These are phyloP conservation scores for Tetracladium setigerum DNA, from an alignment of 495 filamentous ascomycete species.

Conservation along the genomic window DNA sequence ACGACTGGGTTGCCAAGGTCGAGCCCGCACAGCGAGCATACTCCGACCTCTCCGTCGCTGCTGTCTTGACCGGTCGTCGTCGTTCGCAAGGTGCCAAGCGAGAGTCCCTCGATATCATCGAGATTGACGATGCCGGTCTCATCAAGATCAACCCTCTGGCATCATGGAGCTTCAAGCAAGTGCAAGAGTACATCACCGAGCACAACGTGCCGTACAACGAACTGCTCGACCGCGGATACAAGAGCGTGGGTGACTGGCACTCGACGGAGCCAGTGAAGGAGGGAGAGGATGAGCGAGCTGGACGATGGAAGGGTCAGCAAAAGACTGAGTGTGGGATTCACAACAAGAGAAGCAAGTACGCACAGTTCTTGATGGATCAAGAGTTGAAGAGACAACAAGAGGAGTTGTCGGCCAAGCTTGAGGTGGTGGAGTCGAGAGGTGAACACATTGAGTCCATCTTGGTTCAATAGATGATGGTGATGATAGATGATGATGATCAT, in stretches of 20 bases:
- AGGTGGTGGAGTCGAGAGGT: slow-evolving; percentile 33
- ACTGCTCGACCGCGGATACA: slow-evolving; percentile 86
- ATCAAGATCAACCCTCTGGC: slow-evolving; percentile 99
- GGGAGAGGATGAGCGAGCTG: slow-evolving; percentile 93
- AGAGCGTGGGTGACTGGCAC: slow-evolving; percentile 97
- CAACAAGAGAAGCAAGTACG: slow-evolving; percentile 89
- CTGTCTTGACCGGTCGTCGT: slow-evolving; percentile 89
- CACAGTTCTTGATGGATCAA: slow-evolving; percentile 68
- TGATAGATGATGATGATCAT: too few relatives aligned
- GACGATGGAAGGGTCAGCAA: slow-evolving; percentile 87
- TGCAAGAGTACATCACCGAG: slow-evolving; percentile 75
- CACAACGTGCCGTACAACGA: slow-evolving; percentile 91
- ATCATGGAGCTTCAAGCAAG: slow-evolving; percentile 89
- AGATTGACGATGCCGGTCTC: slow-evolving; percentile 84
- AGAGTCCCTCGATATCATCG: slow-evolving; percentile 79
- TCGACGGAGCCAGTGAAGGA: slow-evolving; percentile 84
- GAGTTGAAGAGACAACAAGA: slow-evolving; percentile 68
- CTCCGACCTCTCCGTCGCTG: slow-evolving; percentile 77
- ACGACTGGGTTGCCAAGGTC: slow-evolving; percentile 96
- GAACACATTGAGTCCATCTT: too few relatives aligned
- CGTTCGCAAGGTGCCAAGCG: slow-evolving; percentile 91
- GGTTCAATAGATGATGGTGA: too few relatives aligned
- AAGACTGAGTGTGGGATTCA: slow-evolving; percentile 99
- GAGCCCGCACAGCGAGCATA: slow-evolving; percentile 94
- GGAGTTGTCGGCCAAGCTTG: slow-evolving; percentile 29